Base-by-base conservation (phyloP, 352 stramenopile genomes). In the Pythium oligandrum region DNA sequence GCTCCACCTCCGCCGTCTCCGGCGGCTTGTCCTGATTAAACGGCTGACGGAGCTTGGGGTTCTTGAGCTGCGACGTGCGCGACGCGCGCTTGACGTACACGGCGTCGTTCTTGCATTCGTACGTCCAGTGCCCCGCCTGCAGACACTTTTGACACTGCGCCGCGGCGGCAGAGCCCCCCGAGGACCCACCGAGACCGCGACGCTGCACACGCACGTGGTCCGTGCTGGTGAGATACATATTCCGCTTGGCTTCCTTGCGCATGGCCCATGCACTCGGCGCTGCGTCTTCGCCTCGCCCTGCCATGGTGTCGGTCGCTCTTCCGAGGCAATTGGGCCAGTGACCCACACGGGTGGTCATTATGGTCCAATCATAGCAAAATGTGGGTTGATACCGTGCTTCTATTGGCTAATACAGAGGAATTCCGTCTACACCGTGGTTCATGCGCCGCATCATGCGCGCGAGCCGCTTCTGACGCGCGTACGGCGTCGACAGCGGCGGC, bases 81-180 rank as follows among this genome's bases (percentile, higher is more conserved):
- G 81, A 92, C 49, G 76, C 71, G 55, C 84, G 82, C 55, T 85
- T 73, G 43, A 92, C 61, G 62, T 94, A 94, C 52, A 88, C 70
- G 11, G 80, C 66, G n/a, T 89, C 73, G 54, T 88, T 88, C 68
- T 90, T 89, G 76, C 84, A 94, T 57, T 94, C 84, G 66, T 90
- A 94, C 10, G 80, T 94, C 84, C 84, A 94, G 58, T 94, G 84
- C 12, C 84, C 84, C 1, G 63, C 47, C 33, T 71, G 66, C 35
- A 94, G 72, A 63, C 84, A 94, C 70, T 93, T 94, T 62, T 94
- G 84, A 63, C 84, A 94, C 71, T 83, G 71, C 46, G 75, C 78
- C 2, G 55, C 59, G 4, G 62, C 69, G 3, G 64, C 57, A 12
- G 55, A 42, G 30, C 45, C 38, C 2, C 53, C 51, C 44, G 48